A percentile compares a stretch with the other conserved stretches of the same genome.
phyloP scores from a whole-genome alignment of 2,329 filamentous ascomycete genomes.

The Pseudogymnoascus verrucosus region DNA sequence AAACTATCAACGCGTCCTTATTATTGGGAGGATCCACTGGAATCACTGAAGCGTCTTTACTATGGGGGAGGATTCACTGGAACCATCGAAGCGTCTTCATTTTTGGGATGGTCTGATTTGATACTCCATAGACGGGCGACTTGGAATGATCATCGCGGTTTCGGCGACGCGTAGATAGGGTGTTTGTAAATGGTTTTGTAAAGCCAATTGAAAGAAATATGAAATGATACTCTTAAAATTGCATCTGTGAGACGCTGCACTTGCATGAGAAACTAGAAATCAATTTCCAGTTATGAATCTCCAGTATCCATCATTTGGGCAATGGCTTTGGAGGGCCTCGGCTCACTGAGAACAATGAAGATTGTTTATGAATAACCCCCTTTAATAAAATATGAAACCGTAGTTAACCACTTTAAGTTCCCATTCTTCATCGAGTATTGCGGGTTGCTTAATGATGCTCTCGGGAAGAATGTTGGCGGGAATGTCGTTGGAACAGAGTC shows the following conservation, averaged over 20 bases:
- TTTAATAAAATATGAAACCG: neutral
- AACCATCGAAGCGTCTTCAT: neutral
- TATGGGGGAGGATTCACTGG: neutral
- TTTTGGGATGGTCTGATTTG: neutral
- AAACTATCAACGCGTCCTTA: neutral
- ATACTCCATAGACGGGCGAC: neutral
- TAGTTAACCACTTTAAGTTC: neutral
- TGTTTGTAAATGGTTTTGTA: neutral
- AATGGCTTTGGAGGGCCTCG: neutral
- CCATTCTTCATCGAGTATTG: neutral
- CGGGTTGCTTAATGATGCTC: neutral
- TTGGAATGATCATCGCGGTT: neutral
- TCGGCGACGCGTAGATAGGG: neutral
- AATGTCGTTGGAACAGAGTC: neutral
- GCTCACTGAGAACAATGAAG: neutral
- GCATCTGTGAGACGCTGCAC: neutral
- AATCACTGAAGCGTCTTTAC: neutral
- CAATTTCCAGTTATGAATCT: neutral
- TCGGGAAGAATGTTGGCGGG: neutral
- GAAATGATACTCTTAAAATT: neutral
- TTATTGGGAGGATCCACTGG: neutral
- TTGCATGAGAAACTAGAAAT: neutral
- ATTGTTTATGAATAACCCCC: neutral
- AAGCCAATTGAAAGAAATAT: constrained; percentile 3
- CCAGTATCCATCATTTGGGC: neutral